Evolutionary conservation across 2,329 filamentous ascomycete species (phyloP), one percentile per base, ranked within the genome.

Genomic region (Ilyonectria robusta): DNA sequence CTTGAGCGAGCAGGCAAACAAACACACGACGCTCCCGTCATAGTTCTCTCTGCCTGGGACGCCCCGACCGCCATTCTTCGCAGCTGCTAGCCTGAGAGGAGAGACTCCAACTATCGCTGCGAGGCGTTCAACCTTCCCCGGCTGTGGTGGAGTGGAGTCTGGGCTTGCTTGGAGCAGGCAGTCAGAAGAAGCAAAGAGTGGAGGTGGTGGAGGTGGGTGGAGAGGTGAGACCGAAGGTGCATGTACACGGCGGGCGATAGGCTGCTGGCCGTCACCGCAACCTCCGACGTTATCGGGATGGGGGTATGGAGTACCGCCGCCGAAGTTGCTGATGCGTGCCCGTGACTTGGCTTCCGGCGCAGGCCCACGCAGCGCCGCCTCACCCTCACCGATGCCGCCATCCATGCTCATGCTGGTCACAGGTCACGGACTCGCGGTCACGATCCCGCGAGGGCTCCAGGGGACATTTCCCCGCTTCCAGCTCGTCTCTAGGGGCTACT

Each of bases 301-400:
- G 53, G 69, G 72, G 72, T 74, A 73, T 65, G 70, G 67, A 67
- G 66, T 64, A 73, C 65, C 21, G 60, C 59, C 15, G 42, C 57
- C 50, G 50, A n/a, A n/a, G 15, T 17, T 26, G 44, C 50, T 59
- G 58, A 58, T 29, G 26, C 46, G 47, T 50, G 47, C 47, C 47
- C 47, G 47, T 50, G 47, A 50, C 47, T n/a, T 15, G 10, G 26
- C 40, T 42, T n/a, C 19, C 64, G 51, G 58, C 59, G 13, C 59
- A 59, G 40, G 55, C 60, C 62, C 64, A 70, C 67, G 65, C 66
- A 66, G 63, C 65, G 67, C 72, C 58, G 65, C 72, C 69, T 75
- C 72, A 74, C 70, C 71, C 69, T 75, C 72, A 74, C 71, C 71
- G 67, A 73, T 67, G 68, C 71, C 64, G 60, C 72, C 71, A 70